Percentiles rank a stretch among this genome's conserved stretches.
These are phyloP conservation scores for Pichia paraexigua DNA, from an alignment of 805 yeast genomes.

Conservation along the genomic window DNA sequence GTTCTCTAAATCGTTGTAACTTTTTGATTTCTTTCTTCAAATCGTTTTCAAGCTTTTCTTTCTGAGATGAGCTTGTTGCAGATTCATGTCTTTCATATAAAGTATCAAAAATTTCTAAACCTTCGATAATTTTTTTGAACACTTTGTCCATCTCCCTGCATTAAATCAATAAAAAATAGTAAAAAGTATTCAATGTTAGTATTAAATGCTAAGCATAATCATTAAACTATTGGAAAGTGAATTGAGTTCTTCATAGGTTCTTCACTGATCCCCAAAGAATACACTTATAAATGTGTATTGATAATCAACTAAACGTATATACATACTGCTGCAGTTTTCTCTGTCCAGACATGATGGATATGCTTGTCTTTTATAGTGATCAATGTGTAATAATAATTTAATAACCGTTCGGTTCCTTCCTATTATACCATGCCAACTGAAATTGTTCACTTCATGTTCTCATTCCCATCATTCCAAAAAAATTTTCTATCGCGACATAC, in stretches of 20 bases:
- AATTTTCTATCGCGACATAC: not conserved
- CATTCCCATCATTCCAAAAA: not conserved
- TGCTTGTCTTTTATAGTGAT: not conserved
- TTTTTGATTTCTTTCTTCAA: constrained; percentile 54
- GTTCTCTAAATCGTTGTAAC: constrained; percentile 51
- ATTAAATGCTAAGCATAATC: not conserved
- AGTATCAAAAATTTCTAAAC: constrained; percentile 46
- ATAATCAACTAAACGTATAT: not conserved
- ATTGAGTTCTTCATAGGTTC: not conserved
- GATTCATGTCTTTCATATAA: constrained; percentile 47
- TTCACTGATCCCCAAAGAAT: not conserved
- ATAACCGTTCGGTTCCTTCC: not conserved
- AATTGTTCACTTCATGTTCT: not conserved
- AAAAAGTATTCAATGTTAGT: not conserved
- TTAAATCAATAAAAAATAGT: not conserved
- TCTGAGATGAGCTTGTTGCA: constrained; percentile 39
- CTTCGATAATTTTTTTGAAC: constrained; percentile 53
- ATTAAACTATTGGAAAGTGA: too few relatives aligned
- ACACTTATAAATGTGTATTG: not conserved
- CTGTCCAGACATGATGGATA: constrained; percentile 27
- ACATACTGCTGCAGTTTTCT: constrained; percentile 34
- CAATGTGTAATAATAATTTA: not conserved
- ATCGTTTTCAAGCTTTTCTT: constrained; percentile 49
- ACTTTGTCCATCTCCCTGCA: constrained; percentile 51
- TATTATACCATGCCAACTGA: not conserved